Evolutionary conservation across 257 asterid genomes (phyloP), one percentile per base, ranked within the genome.

Genomic region (Jacaranda copaia): DNA sequence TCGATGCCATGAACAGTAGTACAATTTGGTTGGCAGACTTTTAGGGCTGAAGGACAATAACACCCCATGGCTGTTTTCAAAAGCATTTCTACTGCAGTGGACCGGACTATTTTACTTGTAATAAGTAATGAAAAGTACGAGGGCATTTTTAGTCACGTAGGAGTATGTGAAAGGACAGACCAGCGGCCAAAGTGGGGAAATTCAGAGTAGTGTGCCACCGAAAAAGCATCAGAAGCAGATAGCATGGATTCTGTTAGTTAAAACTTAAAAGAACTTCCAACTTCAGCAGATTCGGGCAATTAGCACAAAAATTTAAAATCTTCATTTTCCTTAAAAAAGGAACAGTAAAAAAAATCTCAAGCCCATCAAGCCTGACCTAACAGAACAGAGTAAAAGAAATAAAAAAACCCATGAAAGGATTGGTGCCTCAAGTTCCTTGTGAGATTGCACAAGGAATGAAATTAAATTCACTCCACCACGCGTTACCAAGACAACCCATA

Each of bases 141-240:
- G 73, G 73, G 79, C 8, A 64, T 63, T 49, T 49, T 64, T 49
- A 6, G 78, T 73, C 62, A 8, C 19, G 39, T 5, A 43, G 13
- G 38, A 15, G 35, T 60, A 13, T 8, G 59, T 73, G 15, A 73
- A 58, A 56, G 7, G 77, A 72, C 77, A n/a, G n/a, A n/a, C 46
- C 18, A 20, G 59, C 52, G 48, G 43, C 13, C 32, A 3, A 53
- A 15, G 8, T 7, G 12, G 66, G 66, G 14, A 16, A 71, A 14
- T 39, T 32, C n/a, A 52, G 14, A 32, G 35, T n/a, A 53, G 53
- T 56, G 39, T 15, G 39, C 76, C 55, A 56, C 46, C 74, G 58
- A 45, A 67, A 46, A 32, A 38, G 12, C 59, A 35, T 1, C 25
- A 48, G 20, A 12, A 69, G 68, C 58, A 32, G 58, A 56, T 72